A percentile compares a stretch with the other conserved stretches of the same genome.
phyloP scores from a whole-genome alignment of 805 yeast genomes.

The Isabelozyma gotoi region DNA sequence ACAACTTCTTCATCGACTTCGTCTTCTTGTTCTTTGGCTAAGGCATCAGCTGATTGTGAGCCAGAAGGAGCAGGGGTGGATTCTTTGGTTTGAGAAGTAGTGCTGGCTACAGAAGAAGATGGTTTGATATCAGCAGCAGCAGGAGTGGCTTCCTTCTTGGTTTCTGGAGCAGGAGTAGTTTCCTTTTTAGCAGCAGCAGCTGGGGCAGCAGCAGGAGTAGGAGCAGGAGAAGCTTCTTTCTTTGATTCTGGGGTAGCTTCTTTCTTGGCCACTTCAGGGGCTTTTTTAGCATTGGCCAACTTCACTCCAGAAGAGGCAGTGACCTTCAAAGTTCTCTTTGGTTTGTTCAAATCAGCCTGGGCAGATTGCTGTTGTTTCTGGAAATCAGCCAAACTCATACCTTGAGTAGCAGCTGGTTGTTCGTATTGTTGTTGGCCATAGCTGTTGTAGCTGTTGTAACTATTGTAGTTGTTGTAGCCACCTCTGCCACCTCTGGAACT shows the following conservation, averaged over 20 bases:
- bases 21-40: constrained; percentile 72
- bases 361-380: constrained; percentile 60
- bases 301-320: constrained; percentile 60
- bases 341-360: constrained; percentile 45
- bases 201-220: constrained; percentile 9
- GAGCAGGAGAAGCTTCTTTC: constrained; percentile 11
- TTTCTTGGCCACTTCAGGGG: constrained; percentile 24
- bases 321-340: constrained; percentile 68
- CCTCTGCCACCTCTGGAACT: constrained; percentile 15
- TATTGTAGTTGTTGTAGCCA: constrained; percentile 16
- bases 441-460: constrained; percentile 16
- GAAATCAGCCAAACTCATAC: constrained; percentile 79
- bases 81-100: too few species aligned
- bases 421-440: constrained; percentile 19
- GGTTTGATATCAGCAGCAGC: constrained; percentile 10
- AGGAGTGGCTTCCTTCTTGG: constrained; percentile 11
- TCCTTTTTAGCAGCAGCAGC: constrained; percentile 11
- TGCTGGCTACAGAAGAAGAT: constrained; percentile 27
- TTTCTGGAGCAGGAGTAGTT: constrained; percentile 17
- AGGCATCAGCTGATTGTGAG: constrained; percentile 43
- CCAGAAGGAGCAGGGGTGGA: constrained; percentile 22
- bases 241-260: constrained; percentile 17
- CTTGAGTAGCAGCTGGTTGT: constrained; percentile 23
- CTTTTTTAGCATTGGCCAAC: constrained; percentile 44
- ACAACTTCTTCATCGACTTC: constrained; percentile 84